Evolutionary conservation across 495 filamentous ascomycete genomes (phyloP), one percentile per base, ranked within the genome.

Genomic region (Tuber umbilicatum): DNA sequence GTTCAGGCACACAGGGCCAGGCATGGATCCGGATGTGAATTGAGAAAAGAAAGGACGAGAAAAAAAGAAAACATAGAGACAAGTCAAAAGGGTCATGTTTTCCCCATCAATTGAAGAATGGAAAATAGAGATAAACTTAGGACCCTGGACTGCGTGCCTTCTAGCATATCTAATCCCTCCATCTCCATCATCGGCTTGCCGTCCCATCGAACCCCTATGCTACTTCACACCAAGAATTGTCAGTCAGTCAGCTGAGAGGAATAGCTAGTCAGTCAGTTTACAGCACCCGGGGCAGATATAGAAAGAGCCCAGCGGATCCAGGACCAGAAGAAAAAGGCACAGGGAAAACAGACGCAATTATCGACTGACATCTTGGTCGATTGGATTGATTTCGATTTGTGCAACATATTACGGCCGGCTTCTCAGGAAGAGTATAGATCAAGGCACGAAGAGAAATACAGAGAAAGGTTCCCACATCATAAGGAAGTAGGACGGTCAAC

Each of bases 61-160:
- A 40, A n/a, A 35, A 76, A 45, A 37, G 40, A 43, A 67, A 70
- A 68, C 60, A 39, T 68, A 35, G 19, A 60, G 67, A 50, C 50
- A 77, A 40, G 68, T 74, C 72, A 79, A 74, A 74, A 78, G 69
- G 75, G 70, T 68, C 75, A 71, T 68, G 69, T 60, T 74, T 69
- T 68, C 72, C 72, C 27, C 73, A 74, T 27, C n/a, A 75, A 37
- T 60, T 74, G 45, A 47, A 43, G 50, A 72, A 68, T 72, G 55
- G 4, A 35, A 64, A 64, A 64, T 64, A 64, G 27, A 64, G 55
- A 64, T 64, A 31, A 64, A 64, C 55, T 14, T 27, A 64, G 55
- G 55, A 64, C 27, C 55, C 35, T 64, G 55, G 50, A 60, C 50
- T 31, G 50, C 55, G 12, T 27, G 27, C 17, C 55, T 64, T 35